Base-by-base conservation (phyloP, 495 filamentous ascomycete genomes). In the Apodospora peruviana region DNA sequence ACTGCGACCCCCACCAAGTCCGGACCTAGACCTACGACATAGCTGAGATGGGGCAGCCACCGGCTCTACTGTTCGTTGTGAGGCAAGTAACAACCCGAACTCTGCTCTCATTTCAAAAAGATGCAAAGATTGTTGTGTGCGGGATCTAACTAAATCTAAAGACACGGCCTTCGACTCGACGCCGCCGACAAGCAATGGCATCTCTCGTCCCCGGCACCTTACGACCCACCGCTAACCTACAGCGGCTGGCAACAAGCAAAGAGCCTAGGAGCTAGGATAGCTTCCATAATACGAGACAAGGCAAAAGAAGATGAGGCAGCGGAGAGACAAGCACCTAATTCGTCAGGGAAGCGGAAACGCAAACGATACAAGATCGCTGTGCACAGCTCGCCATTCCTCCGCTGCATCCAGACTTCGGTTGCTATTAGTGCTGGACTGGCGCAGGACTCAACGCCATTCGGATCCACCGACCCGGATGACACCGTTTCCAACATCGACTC, bases 111-210 rank as follows among this genome's bases (percentile, higher is more conserved):
- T n/a, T n/a, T n/a, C n/a, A n/a, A n/a, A n/a, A n/a, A 18, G 20
- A 20, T 25, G 9, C 5, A 7, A 5, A 12, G 27, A 32, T 7
- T 43, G 12, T 12, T 12, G 27, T 32, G 27, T 32, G 7, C 12
- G 7, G 27, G 27, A 32, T 5, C 27, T 32, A 17, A 34, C 39
- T 43, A 17, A 40, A 12, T 19, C 19, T 45, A 16, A 54, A 95
- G 90, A 64, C 93, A 99, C 65, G 93, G 93, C 53, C 84, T 89
- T 36, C 84, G 93, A 32, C 82, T 99, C 25, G 93, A 99, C 64
- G 87, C 88, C 38, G 88, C 90, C 51, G 90, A 97, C 71, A 87
- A 88, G 60, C 78, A 89, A 66, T 99, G 93, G 93, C 90, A 96
- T 68, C 75, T 96, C 11, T 84, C 87, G n/a, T 95, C 94, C 4